Base-by-base conservation (phyloP, 1,139 yeast species). In the Geotrichum europaeum region DNA sequence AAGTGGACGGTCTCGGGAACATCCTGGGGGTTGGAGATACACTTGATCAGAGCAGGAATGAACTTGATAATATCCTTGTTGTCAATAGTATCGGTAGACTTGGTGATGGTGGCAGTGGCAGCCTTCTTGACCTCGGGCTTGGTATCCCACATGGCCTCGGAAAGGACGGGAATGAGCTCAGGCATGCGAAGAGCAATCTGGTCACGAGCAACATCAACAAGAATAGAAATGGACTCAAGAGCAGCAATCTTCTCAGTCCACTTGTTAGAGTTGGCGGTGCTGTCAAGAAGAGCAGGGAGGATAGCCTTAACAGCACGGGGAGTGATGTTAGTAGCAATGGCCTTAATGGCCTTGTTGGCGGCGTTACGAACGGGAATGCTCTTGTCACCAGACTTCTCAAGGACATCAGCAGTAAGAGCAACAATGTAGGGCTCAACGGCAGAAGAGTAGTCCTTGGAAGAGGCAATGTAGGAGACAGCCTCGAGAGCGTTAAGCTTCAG, bases 91-190 rank as follows among this genome's bases (percentile, higher is more conserved):
- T 91, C 95, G 73, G 99, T 94, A 71, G 96, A 87, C 81, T 90
- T 89, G 79, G 92, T 84, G 85, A 94, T 91, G 78, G 98, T 90
- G 73, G 86, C 86, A 73, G 96, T 88, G 70, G 99, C 97, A 76
- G 95, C 96, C 73, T 84, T 86, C 87, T 94, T 94, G 77, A 94
- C 98, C 76, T 94, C 98, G 79, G 85, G 84, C 86, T 94, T 94
- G 81, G 99, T 94, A 80, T 94, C 99, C 99, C 99, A 94, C 98
- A 94, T 94, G 73, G 97, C 89, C 83, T 94, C 99, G 70, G 99
- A 94, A 75, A 94, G 83, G 69, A 88, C 95, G 79, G 99, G 99
- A 74, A 94, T 92, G 79, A 94, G 86, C 83, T 94, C 98, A 74
- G 98, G 97, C 98, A 94, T 92, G 84, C 98, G 90, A 76, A 94